Evolutionary conservation across 1,284 basidiomycete genomes (phyloP).

Genomic region (Boletus semigastroideus): DNA sequence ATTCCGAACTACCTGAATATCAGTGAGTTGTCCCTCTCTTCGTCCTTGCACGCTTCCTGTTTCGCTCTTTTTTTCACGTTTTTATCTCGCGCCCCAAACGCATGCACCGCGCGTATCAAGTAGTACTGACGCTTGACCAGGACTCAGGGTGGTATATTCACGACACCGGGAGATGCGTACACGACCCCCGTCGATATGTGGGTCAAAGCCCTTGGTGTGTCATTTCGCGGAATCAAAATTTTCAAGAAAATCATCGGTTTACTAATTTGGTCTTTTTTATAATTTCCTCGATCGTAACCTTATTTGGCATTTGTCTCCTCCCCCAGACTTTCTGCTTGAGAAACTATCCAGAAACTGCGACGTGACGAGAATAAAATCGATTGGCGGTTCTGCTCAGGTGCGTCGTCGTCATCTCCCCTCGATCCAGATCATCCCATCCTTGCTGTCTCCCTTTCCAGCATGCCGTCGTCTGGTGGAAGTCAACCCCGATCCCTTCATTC

Average conservation of each 20-base stretch:
- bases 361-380: slow-evolving; percentile 62
- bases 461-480: slow-evolving; percentile 82
- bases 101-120: slow-evolving; percentile 6
- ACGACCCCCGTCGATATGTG: slow-evolving; percentile 85
- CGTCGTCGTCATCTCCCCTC: neutral
- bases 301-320: slow-evolving; percentile 29
- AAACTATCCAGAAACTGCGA: slow-evolving; percentile 70
- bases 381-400: slow-evolving; percentile 75
- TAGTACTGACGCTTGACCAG: slow-evolving; percentile 39
- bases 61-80: neutral
- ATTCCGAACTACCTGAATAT: slow-evolving; percentile 74
- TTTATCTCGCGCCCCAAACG: slow-evolving; percentile 3
- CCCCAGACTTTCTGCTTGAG: slow-evolving; percentile 66
- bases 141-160: slow-evolving; percentile 81
- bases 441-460: slow-evolving; percentile 44
- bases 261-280: slow-evolving; percentile 33
- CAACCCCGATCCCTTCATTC: slow-evolving; percentile 60
- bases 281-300: slow-evolving; percentile 34
- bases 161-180: slow-evolving; percentile 78
- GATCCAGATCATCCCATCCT: slow-evolving; percentile 8
- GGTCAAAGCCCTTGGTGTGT: slow-evolving; percentile 73
- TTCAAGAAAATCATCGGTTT: slow-evolving; percentile 27
- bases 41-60: slow-evolving; percentile 5
- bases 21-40: slow-evolving; percentile 52
- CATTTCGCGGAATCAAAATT: slow-evolving; percentile 39